phyloP scores from a whole-genome alignment of 1,284 basidiomycete genomes.

The Apiotrichum porosum region DNA sequence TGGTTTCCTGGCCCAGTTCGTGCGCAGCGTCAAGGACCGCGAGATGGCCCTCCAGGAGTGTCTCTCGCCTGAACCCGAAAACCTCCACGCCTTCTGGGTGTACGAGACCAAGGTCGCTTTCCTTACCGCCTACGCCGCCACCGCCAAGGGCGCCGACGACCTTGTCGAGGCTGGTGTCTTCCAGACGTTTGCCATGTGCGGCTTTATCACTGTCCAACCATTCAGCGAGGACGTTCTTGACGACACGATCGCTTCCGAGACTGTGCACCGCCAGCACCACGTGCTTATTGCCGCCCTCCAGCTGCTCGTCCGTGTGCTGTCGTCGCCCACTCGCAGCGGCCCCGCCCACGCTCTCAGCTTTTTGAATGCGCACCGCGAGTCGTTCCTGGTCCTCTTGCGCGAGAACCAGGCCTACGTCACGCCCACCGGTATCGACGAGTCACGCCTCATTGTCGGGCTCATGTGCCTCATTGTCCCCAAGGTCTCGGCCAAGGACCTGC shows the following conservation, averaged over 20 bases:
- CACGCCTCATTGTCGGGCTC: conserved; percentile 50
- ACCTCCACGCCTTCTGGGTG: conserved; percentile 82
- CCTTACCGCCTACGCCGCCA: conserved; percentile 76
- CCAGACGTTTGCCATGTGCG: conserved; percentile 73
- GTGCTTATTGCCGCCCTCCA: conserved; percentile 34
- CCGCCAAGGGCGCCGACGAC: conserved; percentile 74
- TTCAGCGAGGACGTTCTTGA: conserved; percentile 67
- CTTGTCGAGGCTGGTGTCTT: conserved; percentile 76
- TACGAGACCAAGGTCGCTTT: conserved; percentile 92
- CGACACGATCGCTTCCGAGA: conserved; percentile 19
- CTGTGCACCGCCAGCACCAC: conserved; percentile 36
- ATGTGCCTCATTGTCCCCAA: conserved; percentile 50
- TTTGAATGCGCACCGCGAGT: conserved; percentile 53
- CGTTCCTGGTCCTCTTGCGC: conserved; percentile 50
- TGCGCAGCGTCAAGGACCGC: conserved; percentile 74
- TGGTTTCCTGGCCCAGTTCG: conserved; percentile 79
- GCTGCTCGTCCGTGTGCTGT: conserved; percentile 30
- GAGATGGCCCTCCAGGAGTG: conserved; percentile 74
- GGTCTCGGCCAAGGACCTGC: conserved; percentile 59
- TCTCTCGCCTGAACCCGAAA: conserved; percentile 86
- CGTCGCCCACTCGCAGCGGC: conserved; percentile 15
- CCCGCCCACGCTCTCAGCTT: conserved; percentile 49
- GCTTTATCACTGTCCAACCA: conserved; percentile 80
- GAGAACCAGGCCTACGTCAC: conserved; percentile 49
- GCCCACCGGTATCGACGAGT: conserved; percentile 49